Conservation (phyloP, 805 yeast species). For the Kregervanrija pseudodelftensis region DNA sequence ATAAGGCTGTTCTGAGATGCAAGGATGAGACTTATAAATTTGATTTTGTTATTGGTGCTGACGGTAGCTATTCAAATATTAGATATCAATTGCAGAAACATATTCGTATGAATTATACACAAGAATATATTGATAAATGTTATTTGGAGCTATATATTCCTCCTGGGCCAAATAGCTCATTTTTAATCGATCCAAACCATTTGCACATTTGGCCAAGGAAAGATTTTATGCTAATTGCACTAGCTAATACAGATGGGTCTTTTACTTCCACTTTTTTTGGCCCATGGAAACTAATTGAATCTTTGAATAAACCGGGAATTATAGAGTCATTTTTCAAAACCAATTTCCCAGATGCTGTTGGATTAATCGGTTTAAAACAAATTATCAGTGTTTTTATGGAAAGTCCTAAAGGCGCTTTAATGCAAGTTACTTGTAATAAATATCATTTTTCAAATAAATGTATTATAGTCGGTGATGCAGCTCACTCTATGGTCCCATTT, state of each 20-base stretch:
- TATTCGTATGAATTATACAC: constrained; percentile 61
- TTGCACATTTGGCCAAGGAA: constrained; percentile 92
- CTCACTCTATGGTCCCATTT: constrained; percentile 97
- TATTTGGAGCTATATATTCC: constrained; percentile 79
- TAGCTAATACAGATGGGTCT: constrained; percentile 78
- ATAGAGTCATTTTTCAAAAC: constrained; percentile 42
- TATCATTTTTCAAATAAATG: constrained; percentile 60
- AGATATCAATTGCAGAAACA: constrained; percentile 61
- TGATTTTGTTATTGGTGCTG: constrained; percentile 74
- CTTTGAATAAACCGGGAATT: constrained; percentile 36
- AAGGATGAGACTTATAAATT: constrained; percentile 17
- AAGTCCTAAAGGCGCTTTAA: constrained; percentile 71
- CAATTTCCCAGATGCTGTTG: constrained; percentile 70
- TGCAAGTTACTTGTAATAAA: constrained; percentile 64
- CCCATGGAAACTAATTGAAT: constrained; percentile 62
- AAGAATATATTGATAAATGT: constrained; percentile 76
- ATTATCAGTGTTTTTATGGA: constrained; percentile 38
- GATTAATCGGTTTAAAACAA: constrained; percentile 53
- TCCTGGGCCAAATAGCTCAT: constrained; percentile 36
- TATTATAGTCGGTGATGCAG: constrained; percentile 83
- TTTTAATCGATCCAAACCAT: constrained; percentile 61
- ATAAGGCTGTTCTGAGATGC: background rate
- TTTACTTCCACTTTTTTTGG: constrained; percentile 88
- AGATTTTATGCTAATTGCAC: constrained; percentile 81
- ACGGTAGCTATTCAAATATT: constrained; percentile 75